These are phyloP conservation scores for Trichophyton simii DNA, from an alignment of 2,329 filamentous ascomycete species.

Conservation along the genomic window DNA sequence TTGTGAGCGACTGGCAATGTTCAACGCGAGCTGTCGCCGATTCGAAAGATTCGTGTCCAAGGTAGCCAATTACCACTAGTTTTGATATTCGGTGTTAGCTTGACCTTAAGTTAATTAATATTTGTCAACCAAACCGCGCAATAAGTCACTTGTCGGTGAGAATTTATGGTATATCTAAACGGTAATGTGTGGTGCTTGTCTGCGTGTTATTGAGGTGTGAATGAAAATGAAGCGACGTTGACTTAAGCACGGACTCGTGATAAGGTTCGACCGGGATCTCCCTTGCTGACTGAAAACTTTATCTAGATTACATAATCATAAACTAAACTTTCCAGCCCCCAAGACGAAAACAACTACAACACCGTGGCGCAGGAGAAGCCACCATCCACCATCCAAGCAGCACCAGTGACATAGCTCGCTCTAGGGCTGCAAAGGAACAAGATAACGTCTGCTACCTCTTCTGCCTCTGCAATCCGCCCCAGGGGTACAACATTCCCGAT, in stretches of 20 bases:
- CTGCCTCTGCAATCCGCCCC: conserved; percentile 18
- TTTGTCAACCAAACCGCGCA: too few relatives aligned
- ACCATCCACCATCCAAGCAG: conserved; percentile 15
- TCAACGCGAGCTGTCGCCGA: not conserved
- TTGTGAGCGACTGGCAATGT: not conserved
- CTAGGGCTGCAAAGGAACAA: conserved; percentile 20
- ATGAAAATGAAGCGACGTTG: too few relatives aligned
- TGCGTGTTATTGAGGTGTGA: too few relatives aligned
- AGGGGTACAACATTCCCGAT: conserved; percentile 13
- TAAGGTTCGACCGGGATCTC: too few relatives aligned
- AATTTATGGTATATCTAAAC: too few relatives aligned
- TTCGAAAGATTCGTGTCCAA: not conserved
- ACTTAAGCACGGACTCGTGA: too few relatives aligned
- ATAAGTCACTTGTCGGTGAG: too few relatives aligned
- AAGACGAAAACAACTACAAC: conserved; percentile 10
- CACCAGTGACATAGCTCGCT: conserved; percentile 22
- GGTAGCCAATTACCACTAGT: not conserved
- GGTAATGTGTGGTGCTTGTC: too few relatives aligned
- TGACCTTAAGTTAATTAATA: not conserved
- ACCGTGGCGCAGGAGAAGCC: conserved; percentile 9
- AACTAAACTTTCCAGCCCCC: too few relatives aligned
- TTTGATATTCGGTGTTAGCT: not conserved
- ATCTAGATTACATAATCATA: too few relatives aligned
- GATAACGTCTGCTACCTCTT: conserved; percentile 22
- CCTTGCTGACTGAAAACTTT: too few relatives aligned